Conservation (phyloP, 1,284 basidiomycete genomes). For the Cutaneotrichosporon curvatum region DNA sequence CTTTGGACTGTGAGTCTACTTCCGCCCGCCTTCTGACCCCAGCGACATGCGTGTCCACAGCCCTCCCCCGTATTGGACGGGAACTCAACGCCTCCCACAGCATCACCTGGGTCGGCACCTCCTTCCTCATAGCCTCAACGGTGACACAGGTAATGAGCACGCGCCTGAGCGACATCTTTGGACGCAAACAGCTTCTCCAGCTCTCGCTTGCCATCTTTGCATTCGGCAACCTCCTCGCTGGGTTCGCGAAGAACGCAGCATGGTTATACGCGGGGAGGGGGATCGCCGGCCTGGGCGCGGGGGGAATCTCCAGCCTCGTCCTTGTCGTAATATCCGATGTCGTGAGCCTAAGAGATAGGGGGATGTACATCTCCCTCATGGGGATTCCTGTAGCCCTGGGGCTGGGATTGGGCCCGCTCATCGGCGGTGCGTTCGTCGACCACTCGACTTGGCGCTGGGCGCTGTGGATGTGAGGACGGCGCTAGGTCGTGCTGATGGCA, state of each 20-base stretch:
- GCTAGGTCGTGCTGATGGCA: neutral
- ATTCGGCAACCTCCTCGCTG: slow-evolving; percentile 27
- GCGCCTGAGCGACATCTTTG: slow-evolving; percentile 30
- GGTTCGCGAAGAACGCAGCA: slow-evolving; percentile 26
- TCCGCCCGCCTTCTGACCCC: neutral
- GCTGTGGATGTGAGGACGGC: slow-evolving; percentile 22
- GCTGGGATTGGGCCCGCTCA: slow-evolving; percentile 23
- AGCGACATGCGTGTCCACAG: slow-evolving; percentile 28
- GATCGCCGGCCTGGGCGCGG: slow-evolving; percentile 46
- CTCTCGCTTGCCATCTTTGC: slow-evolving; percentile 23
- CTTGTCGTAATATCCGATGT: slow-evolving; percentile 46
- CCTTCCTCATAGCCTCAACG: slow-evolving; percentile 31
- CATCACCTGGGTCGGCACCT: slow-evolving; percentile 34
- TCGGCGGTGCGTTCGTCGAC: slow-evolving; percentile 26
- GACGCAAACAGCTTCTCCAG: slow-evolving; percentile 23
- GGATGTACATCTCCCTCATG: slow-evolving; percentile 40
- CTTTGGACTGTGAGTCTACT: slow-evolving; percentile 6
- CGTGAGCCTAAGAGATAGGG: slow-evolving; percentile 42
- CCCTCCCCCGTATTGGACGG: slow-evolving; percentile 22
- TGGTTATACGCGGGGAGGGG: slow-evolving; percentile 39
- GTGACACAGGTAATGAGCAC: slow-evolving; percentile 28
- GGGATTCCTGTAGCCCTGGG: slow-evolving; percentile 29
- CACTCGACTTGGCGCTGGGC: slow-evolving; percentile 26
- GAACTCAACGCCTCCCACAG: slow-evolving; percentile 24
- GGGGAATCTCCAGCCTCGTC: slow-evolving; percentile 43